phyloP scores from a whole-genome alignment of 169 alveolate species.

The Cryptosporidium ryanae region DNA sequence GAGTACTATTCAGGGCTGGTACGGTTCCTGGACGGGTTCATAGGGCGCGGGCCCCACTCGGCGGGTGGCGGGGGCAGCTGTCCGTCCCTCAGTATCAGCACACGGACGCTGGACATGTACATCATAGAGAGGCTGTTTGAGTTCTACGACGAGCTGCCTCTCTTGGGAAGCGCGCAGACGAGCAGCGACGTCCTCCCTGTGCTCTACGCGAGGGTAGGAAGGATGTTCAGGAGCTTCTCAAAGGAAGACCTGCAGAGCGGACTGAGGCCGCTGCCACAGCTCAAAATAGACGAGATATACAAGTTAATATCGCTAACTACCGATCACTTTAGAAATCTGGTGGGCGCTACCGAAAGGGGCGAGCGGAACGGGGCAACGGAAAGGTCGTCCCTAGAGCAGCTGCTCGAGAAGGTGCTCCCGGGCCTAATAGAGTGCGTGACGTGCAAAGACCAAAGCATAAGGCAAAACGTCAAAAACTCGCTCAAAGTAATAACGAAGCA shows the following conservation, averaged over 20 bases:
- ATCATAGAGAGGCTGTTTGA: constrained; percentile 48
- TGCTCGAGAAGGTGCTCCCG: constrained; percentile 10
- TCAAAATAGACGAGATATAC: constrained; percentile 35
- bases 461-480: constrained; percentile 28
- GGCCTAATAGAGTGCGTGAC: constrained; percentile 43
- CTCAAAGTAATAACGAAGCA: neutral
- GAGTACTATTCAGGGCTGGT: constrained; percentile 9
- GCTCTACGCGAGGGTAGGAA: constrained; percentile 11
- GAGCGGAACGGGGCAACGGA: no score
- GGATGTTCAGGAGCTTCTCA: constrained; percentile 30
- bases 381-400: constrained; percentile 2
- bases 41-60: no score
- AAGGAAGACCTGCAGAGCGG: constrained; percentile 70
- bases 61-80: neutral
- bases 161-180: no score
- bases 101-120: constrained; percentile 44
- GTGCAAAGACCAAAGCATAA: constrained; percentile 57
- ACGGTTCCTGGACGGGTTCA: neutral
- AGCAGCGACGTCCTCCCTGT: neutral
- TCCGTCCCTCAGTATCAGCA: constrained; percentile 5
- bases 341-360: neutral
- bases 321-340: neutral
- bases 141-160: neutral
- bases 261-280: constrained; percentile 61
- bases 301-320: neutral